Conservation (phyloP, 2,329 filamentous ascomycete genomes). For the Xylaria sp. region DNA sequence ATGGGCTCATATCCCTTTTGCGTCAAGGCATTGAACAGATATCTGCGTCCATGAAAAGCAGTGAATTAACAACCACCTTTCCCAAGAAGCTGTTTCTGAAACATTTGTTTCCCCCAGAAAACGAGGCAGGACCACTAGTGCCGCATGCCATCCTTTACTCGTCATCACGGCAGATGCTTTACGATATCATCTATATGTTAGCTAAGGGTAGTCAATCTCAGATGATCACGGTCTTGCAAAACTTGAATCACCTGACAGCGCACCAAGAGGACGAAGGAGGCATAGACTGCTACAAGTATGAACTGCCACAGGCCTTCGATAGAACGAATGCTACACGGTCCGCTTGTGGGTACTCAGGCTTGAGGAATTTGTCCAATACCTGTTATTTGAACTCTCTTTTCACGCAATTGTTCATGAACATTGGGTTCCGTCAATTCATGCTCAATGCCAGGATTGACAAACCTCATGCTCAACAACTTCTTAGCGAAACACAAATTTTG, state of each 20-base stretch:
- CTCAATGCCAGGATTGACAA: constrained; percentile 70
- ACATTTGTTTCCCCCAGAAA: constrained; percentile 72
- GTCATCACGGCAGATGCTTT: constrained; percentile 67
- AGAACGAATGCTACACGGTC: constrained; percentile 75
- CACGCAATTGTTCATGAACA: constrained; percentile 96
- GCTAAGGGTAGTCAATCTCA: constrained; percentile 62
- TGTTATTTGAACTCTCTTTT: constrained; percentile 97
- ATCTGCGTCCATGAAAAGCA: constrained; percentile 37
- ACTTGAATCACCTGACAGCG: constrained; percentile 59
- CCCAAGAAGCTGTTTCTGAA: constrained; percentile 66
- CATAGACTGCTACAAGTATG: constrained; percentile 66
- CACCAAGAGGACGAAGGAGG: constrained; percentile 59
- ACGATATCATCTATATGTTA: constrained; percentile 67
- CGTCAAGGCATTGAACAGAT: constrained; percentile 46
- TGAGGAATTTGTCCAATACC: constrained; percentile 93
- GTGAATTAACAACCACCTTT: constrained; percentile 42
- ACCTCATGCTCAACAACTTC: constrained; percentile 69
- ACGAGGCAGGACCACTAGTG: constrained; percentile 46
- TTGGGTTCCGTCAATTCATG: constrained; percentile 86
- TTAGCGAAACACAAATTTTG: constrained; percentile 80
- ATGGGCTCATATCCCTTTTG: constrained; percentile 52
- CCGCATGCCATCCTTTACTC: constrained; percentile 61
- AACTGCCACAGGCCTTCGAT: constrained; percentile 71
- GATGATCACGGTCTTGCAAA: constrained; percentile 62
- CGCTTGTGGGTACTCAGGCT: constrained; percentile 82